Percentiles rank a stretch among this genome's conserved stretches.
phyloP scores from a whole-genome alignment of 2,329 filamentous ascomycete genomes.

The Colletotrichum plurivorum region DNA sequence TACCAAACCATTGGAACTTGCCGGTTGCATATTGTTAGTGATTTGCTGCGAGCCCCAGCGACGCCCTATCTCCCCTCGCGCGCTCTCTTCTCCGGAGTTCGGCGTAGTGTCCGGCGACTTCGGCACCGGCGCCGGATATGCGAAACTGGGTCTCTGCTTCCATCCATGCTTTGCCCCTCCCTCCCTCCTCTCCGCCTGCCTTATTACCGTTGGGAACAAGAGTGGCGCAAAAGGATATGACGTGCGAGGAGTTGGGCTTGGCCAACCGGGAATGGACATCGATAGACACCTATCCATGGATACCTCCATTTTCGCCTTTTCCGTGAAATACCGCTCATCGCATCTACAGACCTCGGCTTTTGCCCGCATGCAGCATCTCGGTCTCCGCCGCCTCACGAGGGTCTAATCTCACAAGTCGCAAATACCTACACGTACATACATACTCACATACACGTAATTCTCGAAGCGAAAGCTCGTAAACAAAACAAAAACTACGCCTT shows the following conservation, averaged over 20 bases:
- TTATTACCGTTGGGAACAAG: neutral
- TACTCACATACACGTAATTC: no score
- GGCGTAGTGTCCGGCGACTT: slow-evolving; percentile 24
- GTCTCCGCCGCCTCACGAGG: neutral
- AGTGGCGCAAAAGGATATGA: slow-evolving; percentile 19
- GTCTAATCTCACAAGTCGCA: neutral
- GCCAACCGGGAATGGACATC: neutral
- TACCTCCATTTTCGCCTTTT: slow-evolving; percentile 2
- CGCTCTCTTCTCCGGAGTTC: slow-evolving; percentile 22
- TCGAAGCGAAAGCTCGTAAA: no score
- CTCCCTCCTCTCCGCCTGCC: slow-evolving; percentile 16
- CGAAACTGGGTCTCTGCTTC: neutral
- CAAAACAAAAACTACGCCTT: neutral
- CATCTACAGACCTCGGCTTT: slow-evolving; percentile 5
- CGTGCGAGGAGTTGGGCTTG: slow-evolving; percentile 16
- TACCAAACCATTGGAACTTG: no score
- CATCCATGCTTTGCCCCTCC: neutral
- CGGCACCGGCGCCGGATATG: slow-evolving; percentile 35
- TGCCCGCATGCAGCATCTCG: neutral
- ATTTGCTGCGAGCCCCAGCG: neutral
- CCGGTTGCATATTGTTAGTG: neutral
- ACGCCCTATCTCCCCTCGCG: neutral
- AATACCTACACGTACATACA: no score
- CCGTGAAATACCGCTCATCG: slow-evolving; percentile 1
- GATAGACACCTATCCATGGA: neutral